Evolutionary conservation across 305 asterid species (phyloP).

Genomic region (Caryopteris hybrid): DNA sequence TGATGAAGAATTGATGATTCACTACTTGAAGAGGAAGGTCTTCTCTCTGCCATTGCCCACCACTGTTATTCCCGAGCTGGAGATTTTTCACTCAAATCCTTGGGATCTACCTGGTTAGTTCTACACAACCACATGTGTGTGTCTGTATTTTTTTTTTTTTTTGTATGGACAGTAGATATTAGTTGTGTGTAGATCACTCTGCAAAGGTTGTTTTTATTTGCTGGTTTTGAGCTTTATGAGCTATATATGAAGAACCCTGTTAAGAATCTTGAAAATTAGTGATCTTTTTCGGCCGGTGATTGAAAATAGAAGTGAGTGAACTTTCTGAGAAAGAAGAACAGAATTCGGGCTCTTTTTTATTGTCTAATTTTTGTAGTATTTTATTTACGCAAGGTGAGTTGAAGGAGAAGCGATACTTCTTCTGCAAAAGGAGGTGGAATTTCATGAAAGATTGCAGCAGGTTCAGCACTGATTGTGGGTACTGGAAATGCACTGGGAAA

Average conservation of each 20-base stretch:
- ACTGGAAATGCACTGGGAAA: constrained; percentile 42
- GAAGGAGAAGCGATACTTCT: constrained; percentile 47
- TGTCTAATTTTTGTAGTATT: neutral
- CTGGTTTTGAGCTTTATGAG: neutral
- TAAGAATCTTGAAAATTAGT: neutral
- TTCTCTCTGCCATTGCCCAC: constrained; percentile 38
- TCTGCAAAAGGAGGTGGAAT: constrained; percentile 26
- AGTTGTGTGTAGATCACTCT: no score
- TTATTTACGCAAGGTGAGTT: constrained; percentile 31
- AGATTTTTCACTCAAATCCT: constrained; percentile 34
- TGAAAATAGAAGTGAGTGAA: no score
- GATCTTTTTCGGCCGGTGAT: no score
- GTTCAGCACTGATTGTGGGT: constrained; percentile 31
- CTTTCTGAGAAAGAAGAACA: no score
- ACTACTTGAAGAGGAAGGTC: constrained; percentile 42
- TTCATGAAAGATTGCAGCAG: no score
- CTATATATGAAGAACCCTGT: no score
- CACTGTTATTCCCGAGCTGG: constrained; percentile 29
- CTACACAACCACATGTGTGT: no score
- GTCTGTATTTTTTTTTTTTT: no score
- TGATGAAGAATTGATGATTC: constrained; percentile 39
- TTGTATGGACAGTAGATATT: neutral
- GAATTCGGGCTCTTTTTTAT: no score
- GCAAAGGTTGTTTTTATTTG: neutral
- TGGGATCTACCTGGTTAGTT: constrained; percentile 48